Percentiles rank a stretch among this genome's conserved stretches.
Evolutionary conservation across 2,329 filamentous ascomycete species (phyloP).

Genomic region (Oidium heveae): DNA sequence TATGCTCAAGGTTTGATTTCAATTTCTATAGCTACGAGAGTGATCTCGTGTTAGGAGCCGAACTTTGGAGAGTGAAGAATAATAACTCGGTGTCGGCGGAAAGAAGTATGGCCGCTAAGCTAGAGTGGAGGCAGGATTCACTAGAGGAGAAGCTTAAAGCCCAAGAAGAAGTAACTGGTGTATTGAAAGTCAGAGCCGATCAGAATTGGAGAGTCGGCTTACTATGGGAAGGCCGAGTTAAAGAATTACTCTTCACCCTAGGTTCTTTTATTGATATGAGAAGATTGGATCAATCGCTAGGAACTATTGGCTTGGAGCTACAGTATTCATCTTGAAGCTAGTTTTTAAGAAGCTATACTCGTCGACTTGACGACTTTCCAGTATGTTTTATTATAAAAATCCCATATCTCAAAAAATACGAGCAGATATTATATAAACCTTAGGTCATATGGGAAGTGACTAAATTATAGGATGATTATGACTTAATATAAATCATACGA

Average conservation of each 20-base stretch:
- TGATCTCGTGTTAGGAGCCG: constrained; percentile 72
- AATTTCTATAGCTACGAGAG: constrained; percentile 98
- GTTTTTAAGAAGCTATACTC: neutral
- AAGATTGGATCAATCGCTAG: constrained; percentile 50
- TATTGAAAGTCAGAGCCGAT: constrained; percentile 73
- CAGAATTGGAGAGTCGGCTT: constrained; percentile 69
- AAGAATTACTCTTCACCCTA: constrained; percentile 77
- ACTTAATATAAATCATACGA: no score
- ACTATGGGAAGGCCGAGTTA: constrained; percentile 79
- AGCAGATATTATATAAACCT: no score
- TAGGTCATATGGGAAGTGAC: no score
- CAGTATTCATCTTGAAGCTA: constrained; percentile 50
- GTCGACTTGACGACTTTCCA: no score
- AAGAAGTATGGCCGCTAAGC: constrained; percentile 27
- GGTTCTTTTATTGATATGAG: constrained; percentile 67
- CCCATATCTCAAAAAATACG: no score
- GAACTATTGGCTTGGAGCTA: constrained; percentile 51
- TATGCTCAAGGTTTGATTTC: constrained; percentile 84
- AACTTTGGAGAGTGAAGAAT: constrained; percentile 52
- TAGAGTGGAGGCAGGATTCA: constrained; percentile 24
- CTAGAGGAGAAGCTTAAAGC: constrained; percentile 11
- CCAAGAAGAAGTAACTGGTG: constrained; percentile 50
- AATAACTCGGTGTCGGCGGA: constrained; percentile 12
- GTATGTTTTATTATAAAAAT: no score
- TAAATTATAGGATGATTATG: no score